Conservation (phyloP, 2,329 filamentous ascomycete species). For the Alternaria ventricosa region DNA sequence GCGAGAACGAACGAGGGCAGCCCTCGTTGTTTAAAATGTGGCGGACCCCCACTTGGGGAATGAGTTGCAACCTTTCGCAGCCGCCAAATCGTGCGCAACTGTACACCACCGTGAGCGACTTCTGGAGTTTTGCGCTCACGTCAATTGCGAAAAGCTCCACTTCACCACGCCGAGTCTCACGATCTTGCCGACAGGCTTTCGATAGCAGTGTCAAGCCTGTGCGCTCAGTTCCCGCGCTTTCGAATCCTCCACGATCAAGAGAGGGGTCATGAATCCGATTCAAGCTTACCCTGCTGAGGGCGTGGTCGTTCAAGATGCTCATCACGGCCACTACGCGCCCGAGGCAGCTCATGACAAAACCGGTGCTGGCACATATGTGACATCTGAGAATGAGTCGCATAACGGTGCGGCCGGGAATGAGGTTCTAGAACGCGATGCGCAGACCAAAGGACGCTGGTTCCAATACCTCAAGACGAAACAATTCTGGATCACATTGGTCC, state of each 20-base stretch:
- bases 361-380: slow-evolving; percentile 21
- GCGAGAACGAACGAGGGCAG: background rate
- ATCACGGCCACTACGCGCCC: slow-evolving; percentile 23
- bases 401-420: slow-evolving; percentile 20
- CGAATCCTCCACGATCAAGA: background rate
- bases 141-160: slow-evolving; percentile 46
- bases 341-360: slow-evolving; percentile 24
- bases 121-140: slow-evolving; percentile 52
- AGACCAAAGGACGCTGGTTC: slow-evolving; percentile 57
- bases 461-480: slow-evolving; percentile 82
- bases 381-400: slow-evolving; percentile 40
- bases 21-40: slow-evolving; percentile 28
- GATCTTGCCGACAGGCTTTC: background rate
- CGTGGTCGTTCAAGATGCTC: slow-evolving; percentile 23
- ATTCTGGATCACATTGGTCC: slow-evolving; percentile 82
- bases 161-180: background rate
- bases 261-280: slow-evolving; percentile 15
- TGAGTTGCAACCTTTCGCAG: slow-evolving; percentile 7
- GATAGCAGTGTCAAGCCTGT: background rate
- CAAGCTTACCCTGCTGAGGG: slow-evolving; percentile 19
- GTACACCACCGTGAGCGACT: slow-evolving; percentile 46
- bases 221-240: background rate
- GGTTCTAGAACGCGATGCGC: slow-evolving; percentile 45
- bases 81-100: slow-evolving; percentile 4
- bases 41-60: slow-evolving; percentile 17